These are phyloP conservation scores for Cunninghamia lanceolata DNA, from an alignment of 75 land plant genomes.

Conservation along the genomic window DNA sequence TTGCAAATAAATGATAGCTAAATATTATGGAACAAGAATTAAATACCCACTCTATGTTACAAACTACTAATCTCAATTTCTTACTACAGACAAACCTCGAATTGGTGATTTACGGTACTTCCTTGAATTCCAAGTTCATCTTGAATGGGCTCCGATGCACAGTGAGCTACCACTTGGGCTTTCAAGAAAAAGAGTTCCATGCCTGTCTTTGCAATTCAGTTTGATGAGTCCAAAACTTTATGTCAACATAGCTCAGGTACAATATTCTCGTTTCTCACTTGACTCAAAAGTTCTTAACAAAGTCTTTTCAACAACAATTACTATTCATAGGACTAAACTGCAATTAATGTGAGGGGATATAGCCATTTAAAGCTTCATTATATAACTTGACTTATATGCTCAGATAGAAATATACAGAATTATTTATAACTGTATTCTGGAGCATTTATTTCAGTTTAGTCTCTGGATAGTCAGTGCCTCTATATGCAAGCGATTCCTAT, in stretches of 20 bases:
- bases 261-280: neutral
- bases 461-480: neutral
- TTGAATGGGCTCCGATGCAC: slow-evolving; percentile 76
- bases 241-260: slow-evolving; percentile 71
- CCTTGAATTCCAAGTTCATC: slow-evolving; percentile 81
- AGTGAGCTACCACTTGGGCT: slow-evolving; percentile 67
- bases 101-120: slow-evolving; percentile 73
- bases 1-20: neutral
- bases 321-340: neutral
- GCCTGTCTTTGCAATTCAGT: slow-evolving; percentile 52
- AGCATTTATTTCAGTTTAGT: neutral
- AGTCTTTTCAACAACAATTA: neutral
- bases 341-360: neutral
- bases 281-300: neutral
- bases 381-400: neutral
- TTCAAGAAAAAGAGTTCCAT: slow-evolving; percentile 24
- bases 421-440: neutral
- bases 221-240: slow-evolving; percentile 84
- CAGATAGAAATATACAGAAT: neutral
- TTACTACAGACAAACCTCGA: slow-evolving; percentile 79
- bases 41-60: neutral
- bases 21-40: neutral
- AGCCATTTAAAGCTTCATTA: neutral
- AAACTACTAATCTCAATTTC: slow-evolving; percentile 5
- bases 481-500: neutral